Evolutionary conservation across 2,329 filamentous ascomycete genomes (phyloP), one percentile per base, ranked within the genome.

Genomic region (Gnomoniopsis smithogilvyi): DNA sequence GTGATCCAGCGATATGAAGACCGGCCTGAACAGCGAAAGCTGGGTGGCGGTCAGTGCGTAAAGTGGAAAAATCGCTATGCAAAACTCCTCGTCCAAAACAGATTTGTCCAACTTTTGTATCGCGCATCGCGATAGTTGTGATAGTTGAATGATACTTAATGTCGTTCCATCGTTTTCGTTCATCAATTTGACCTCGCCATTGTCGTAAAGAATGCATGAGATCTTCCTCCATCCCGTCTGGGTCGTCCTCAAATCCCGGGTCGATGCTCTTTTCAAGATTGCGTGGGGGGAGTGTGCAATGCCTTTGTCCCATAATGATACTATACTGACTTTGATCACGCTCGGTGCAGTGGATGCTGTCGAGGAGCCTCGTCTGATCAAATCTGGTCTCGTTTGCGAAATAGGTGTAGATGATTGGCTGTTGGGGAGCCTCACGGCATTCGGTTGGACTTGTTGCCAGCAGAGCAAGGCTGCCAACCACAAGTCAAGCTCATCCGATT

Each of bases 241-340:
- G 0, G 78, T 73, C 14, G 81, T 80, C 30, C 79, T 76, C 24
- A 82, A 67, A 67, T 87, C 83, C 60, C 81, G 76, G 1, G 83
- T 83, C 1, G 84, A 86, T 2, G 84, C 78, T 3, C 81, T 75
- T 65, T 79, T 81, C 52, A 84, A 78, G 58, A 87, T 81, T 19
- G 83, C 77, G 48, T 78, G 76, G 6, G 85, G 83, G 41, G 81
- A 80, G 19, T 74, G 73, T 14, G 84, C 79, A 7, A 77, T 69
- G 1, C 87, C 88, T 70, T 90, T 95, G 73, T 98, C 92, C 94
- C 93, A 97, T 50, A 96, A 80, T 69, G 92, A 87, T 69, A 96
- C 85, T 69, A 92, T 93, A 57, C 92, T 95, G 51, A 97, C 91
- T 71, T 98, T 99, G 77, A 98, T 98, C 64, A 98, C 95, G 57